These are phyloP conservation scores for Carex cristatella DNA, from an alignment of 176 grass and related monocot species.

Conservation along the genomic window DNA sequence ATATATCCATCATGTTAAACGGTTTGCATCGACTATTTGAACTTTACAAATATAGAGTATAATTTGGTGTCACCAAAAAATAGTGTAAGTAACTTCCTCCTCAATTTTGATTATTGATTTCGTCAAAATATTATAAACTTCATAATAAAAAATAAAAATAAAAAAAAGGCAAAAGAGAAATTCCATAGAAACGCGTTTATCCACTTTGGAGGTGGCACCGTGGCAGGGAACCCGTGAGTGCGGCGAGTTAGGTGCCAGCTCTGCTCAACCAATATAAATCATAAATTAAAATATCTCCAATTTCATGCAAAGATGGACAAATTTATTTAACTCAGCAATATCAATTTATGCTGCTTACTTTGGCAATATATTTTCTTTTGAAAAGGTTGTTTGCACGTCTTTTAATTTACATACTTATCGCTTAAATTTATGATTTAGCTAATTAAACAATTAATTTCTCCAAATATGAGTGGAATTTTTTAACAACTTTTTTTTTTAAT, in stretches of 20 bases:
- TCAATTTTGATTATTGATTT: too few relatives aligned
- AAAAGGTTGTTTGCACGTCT: not conserved
- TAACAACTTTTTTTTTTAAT: too few relatives aligned
- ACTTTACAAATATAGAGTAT: too few relatives aligned
- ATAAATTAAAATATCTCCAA: not conserved
- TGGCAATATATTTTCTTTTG: not conserved
- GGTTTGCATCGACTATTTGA: too few relatives aligned
- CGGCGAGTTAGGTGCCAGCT: constrained; percentile 3
- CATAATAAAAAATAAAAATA: not conserved
- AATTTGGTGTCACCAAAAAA: too few relatives aligned
- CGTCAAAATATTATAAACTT: not conserved
- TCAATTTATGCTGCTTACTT: not conserved
- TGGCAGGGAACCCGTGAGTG: constrained; percentile 7
- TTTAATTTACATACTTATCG: not conserved
- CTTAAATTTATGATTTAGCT: not conserved
- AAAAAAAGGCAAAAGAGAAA: not conserved
- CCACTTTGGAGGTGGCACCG: constrained; percentile 1
- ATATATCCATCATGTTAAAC: too few relatives aligned
- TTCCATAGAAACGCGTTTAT: not conserved
- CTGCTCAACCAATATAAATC: not conserved
- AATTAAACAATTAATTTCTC: not conserved
- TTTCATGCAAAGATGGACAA: not conserved
- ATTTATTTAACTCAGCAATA: not conserved
- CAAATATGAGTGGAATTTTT: not conserved
- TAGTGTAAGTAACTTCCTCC: too few relatives aligned